Evolutionary conservation across 1,284 basidiomycete genomes (phyloP).

Genomic region (Puccinia hordei): DNA sequence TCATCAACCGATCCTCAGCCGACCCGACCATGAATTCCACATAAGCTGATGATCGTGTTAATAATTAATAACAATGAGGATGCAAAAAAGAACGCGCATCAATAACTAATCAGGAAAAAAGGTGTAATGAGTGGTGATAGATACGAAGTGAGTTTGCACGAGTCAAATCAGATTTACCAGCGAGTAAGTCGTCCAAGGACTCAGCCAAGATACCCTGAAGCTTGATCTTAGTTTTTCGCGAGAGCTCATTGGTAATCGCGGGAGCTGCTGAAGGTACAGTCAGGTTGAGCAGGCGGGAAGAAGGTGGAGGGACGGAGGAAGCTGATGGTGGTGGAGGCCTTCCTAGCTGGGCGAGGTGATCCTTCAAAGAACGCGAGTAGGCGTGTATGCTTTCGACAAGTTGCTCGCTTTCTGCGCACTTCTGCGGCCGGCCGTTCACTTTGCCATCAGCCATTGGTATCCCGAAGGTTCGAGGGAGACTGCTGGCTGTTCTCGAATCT

Average conservation of each 20-base stretch:
- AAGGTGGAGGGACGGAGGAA: no score
- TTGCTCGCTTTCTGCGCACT: not conserved
- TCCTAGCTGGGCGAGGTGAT: not conserved
- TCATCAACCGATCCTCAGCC: slow-evolving; percentile 14
- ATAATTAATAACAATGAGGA: not conserved
- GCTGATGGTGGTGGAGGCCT: not conserved
- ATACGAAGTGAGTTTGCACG: no score
- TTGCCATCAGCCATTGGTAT: not conserved
- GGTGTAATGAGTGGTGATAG: not conserved
- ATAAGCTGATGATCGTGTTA: not conserved
- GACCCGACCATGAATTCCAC: not conserved
- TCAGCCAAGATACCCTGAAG: not conserved
- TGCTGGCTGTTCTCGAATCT: not conserved
- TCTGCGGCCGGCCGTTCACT: not conserved
- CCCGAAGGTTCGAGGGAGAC: not conserved
- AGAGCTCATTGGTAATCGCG: not conserved
- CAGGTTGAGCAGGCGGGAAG: not conserved
- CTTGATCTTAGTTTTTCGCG: not conserved
- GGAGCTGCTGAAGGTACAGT: not conserved
- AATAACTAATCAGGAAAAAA: no score
- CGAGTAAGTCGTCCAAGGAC: not conserved
- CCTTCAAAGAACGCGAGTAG: not conserved
- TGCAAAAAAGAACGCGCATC: not conserved
- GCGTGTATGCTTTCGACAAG: slow-evolving; percentile 14
- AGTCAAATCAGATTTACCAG: not conserved